These are phyloP conservation scores for Lentinus brumalis DNA, from an alignment of 768 basidiomycete genomes.

Conservation along the genomic window DNA sequence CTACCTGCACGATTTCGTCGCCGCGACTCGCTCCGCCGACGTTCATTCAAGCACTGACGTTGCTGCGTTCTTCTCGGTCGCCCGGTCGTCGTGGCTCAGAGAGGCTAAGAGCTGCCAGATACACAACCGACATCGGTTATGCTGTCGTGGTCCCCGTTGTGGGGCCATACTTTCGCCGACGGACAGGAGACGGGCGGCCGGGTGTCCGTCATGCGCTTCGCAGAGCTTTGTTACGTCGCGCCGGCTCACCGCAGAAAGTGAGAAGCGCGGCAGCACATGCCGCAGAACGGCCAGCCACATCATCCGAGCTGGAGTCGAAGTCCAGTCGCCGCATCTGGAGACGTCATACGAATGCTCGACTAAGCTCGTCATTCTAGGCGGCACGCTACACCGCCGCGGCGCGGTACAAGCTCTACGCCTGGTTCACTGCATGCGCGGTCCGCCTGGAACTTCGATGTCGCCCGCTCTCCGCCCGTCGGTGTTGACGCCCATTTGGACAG, in stretches of 20 bases:
- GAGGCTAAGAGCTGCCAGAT: no score
- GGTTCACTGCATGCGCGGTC: no score
- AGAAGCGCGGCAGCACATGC: constrained; percentile 11
- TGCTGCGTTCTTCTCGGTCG: no score
- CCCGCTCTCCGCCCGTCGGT: not conserved
- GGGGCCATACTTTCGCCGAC: not conserved
- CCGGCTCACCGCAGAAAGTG: constrained; percentile 4
- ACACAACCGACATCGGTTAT: no score
- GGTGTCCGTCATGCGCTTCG: constrained; percentile 9
- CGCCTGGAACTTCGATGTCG: no score
- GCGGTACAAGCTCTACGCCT: no score
- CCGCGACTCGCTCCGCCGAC: no score
- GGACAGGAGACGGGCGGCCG: constrained; percentile 10
- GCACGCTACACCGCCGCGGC: not conserved
- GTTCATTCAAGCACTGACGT: no score
- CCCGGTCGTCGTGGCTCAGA: no score
- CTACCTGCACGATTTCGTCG: no score
- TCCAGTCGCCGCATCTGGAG: not conserved
- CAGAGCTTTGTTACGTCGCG: constrained; percentile 7
- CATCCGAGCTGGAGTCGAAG: constrained; percentile 5
- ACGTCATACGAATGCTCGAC: not conserved
- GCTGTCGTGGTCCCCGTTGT: not conserved
- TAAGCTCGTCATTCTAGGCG: not conserved
- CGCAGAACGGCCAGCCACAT: constrained; percentile 1
- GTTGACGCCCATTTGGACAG: not conserved